Base-by-base conservation (phyloP, 2,329 filamentous ascomycete species). In the Arthrobotrys conoides region DNA sequence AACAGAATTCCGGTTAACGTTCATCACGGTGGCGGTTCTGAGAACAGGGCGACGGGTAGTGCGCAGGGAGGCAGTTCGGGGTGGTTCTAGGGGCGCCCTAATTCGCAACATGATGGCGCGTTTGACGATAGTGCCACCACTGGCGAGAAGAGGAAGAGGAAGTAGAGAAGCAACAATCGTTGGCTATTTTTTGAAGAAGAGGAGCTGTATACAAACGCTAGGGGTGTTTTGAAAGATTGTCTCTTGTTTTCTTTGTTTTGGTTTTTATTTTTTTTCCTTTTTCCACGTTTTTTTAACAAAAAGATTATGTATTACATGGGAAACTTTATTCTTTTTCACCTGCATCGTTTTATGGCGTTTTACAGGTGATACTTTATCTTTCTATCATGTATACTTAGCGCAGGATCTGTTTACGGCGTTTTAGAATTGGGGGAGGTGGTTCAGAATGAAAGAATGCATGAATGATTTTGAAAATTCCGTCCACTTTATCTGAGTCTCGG, bases 311-410 rank as follows among this genome's bases (percentile, higher is more conserved):
- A 68, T 20, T 16, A 55, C 36, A 48, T 20, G 0, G 36, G 10
- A 44, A 14, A 8, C 16, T 24, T 55, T 70, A 20, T 8, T 49
- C 30, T 67, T 44, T 49, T 49, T 65, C n/a, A 41, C 41, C 68
- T 72, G 75, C 75, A 78, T 78, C 63, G 64, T 72, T 61, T 24
- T 68, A 55, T 61, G 75, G 75, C 72, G 75, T 78, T 30, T 77
- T 18, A 38, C 46, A 44, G 48, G 49, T 22, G 44, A 41, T 27
- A 65, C 36, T 41, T 51, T 77, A 16, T 41, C 64, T 67, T 48
- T 30, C 38, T 55, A 36, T 59, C 55, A 64, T 77, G 59, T 72
- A 78, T 65, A 68, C 53, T 72, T 72, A 72, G 68, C 53, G 68
- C 68, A 64, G 41, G 46, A 65, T 71, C 41, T 64, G 33, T 41